Conservation (phyloP, 352 stramenopile species). For the Pythium brassicae region DNA sequence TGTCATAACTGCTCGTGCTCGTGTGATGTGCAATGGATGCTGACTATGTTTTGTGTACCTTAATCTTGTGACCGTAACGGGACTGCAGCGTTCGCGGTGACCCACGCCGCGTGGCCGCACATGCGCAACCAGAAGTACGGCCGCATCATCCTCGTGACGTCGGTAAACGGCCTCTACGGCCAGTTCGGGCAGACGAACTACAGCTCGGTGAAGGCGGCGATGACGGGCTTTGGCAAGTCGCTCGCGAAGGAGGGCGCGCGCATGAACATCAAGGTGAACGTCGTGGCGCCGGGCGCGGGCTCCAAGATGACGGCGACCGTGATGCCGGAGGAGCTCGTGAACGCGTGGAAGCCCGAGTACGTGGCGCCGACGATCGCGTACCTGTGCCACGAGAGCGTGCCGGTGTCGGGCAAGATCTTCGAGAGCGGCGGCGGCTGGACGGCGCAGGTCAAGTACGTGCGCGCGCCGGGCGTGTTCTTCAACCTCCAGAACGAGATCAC, state of each 20-base stretch:
- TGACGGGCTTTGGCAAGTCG: constrained; percentile 92
- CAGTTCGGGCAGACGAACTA: constrained; percentile 92
- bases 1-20: no score
- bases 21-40: neutral
- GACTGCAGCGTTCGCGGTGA: constrained; percentile 61
- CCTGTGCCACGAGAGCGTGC: constrained; percentile 80
- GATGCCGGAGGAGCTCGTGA: constrained; percentile 78
- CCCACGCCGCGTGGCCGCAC: constrained; percentile 81
- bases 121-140: constrained; percentile 90
- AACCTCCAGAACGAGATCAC: constrained; percentile 69
- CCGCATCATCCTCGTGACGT: constrained; percentile 52
- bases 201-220: constrained; percentile 86
- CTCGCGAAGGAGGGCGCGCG: constrained; percentile 82
- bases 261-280: constrained; percentile 88
- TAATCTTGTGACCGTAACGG: neutral
- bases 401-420: constrained; percentile 72
- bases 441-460: constrained; percentile 80
- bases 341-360: constrained; percentile 86
- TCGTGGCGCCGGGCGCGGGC: constrained; percentile 78
- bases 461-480: constrained; percentile 62
- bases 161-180: constrained; percentile 81
- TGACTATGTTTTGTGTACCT: neutral
- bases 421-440: constrained; percentile 84
- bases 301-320: constrained; percentile 86
- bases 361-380: constrained; percentile 84